Evolutionary conservation across 1,284 basidiomycete species (phyloP).

Genomic region (Leccinum pachyderme): DNA sequence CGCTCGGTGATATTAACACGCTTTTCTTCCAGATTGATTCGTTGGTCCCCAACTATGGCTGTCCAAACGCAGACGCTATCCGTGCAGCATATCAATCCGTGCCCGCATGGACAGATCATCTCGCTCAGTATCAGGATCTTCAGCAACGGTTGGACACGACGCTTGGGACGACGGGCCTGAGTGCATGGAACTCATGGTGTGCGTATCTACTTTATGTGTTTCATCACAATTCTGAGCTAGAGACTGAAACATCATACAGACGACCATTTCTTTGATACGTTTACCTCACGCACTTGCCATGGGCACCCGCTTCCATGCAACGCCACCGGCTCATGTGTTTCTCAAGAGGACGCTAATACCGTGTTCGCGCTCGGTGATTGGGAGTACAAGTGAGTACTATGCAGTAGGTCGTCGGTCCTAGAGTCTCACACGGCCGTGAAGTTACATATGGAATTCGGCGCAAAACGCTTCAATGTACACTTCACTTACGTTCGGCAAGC

Average conservation of each 20-base stretch:
- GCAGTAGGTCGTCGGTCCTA: neutral
- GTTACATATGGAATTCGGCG: constrained; percentile 51
- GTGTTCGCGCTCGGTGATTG: constrained; percentile 46
- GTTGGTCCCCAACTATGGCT: constrained; percentile 48
- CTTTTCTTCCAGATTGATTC: constrained; percentile 45
- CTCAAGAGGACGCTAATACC: constrained; percentile 41
- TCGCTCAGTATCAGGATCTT: constrained; percentile 40
- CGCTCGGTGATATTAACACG: neutral
- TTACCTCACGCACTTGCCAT: constrained; percentile 49
- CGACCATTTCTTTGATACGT: constrained; percentile 48
- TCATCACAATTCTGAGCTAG: neutral
- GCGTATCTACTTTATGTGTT: constrained; percentile 8
- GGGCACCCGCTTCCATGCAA: constrained; percentile 51
- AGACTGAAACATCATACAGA: constrained; percentile 25
- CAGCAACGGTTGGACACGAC: constrained; percentile 42
- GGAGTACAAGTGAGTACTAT: constrained; percentile 46
- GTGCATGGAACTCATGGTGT: constrained; percentile 50
- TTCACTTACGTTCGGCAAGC: constrained; percentile 47
- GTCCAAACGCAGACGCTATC: constrained; percentile 45
- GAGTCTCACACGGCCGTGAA: constrained; percentile 19
- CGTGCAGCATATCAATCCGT: constrained; percentile 45
- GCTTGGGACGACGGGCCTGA: constrained; percentile 44
- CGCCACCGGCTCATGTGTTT: constrained; percentile 42
- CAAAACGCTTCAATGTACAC: constrained; percentile 43
- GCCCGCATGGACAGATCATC: constrained; percentile 51